Base-by-base conservation (phyloP, 495 filamentous ascomycete species). In the Penicillium silybi region DNA sequence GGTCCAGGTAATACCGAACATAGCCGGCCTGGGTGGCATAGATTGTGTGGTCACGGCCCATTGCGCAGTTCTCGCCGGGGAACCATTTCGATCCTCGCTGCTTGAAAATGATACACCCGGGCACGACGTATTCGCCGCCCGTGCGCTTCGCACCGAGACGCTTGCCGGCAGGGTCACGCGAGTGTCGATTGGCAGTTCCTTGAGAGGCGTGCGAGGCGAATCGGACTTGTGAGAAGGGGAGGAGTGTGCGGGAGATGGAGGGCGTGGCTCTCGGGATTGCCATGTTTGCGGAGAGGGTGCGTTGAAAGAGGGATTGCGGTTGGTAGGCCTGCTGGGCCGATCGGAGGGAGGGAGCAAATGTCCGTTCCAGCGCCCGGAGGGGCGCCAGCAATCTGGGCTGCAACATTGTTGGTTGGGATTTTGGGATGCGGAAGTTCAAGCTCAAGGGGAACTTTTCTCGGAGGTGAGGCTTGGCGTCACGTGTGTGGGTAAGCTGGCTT, bases 41-140 rank as follows among this genome's bases (percentile, higher is more conserved):
- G 74, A 99, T 96, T 26, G 92, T 97, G 77, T 96, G 93, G 72
- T 97, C 92, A n/a, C 92, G 84, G 13, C 93, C 93, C 79, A 97
- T 89, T 50, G 78, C 85, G 65, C 87, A 88, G 72, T 97, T 96
- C 65, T 97, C 92, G 57, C 93, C 93, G 2, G 93, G 83, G 64
- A 85, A 90, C 93, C 93, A 99, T 64, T 84, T 80, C 22, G 95
- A 92, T 54, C 93, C 93, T 50, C 93, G 86, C 71, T 99, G 93
- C 56, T 86, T 85, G 82, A 95, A 99, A 72, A 99, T 92, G 68
- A 99, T 97, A 78, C 93, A 96, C 23, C 95, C 95, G 3, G 90
- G 84, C 41, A 92, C 84, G 11, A 99, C 93, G 65, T 88, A 92
- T 70, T 96, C 85, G 62, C 90, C 91, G 62, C 85, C 88, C 4